These are phyloP conservation scores for Croton laevigatus DNA, from an alignment of 441 rosid genomes.

Conservation along the genomic window DNA sequence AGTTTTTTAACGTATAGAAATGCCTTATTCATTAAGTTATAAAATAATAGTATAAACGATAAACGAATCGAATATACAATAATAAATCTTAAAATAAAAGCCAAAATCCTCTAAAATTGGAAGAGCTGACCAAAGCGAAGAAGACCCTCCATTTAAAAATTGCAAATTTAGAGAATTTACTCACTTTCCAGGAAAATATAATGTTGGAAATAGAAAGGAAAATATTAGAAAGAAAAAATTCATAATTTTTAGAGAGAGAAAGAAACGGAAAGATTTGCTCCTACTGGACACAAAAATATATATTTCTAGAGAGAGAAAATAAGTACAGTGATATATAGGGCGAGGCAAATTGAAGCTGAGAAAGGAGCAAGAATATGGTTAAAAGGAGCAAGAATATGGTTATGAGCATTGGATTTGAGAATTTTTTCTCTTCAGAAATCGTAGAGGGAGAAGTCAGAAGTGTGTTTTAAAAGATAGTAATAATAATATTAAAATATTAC, in stretches of 20 bases:
- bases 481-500: not conserved
- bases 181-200: constrained; percentile 24
- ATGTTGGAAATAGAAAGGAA: constrained; percentile 9
- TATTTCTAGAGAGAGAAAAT: constrained; percentile 22
- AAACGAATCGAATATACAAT: not conserved
- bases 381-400: constrained; percentile 10
- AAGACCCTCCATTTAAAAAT: constrained; percentile 4
- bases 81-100: not conserved
- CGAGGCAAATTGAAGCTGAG: constrained; percentile 7
- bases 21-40: no score
- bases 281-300: constrained; percentile 11
- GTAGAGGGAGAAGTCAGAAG: not conserved
- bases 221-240: not conserved
- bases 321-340: not conserved
- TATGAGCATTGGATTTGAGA: constrained; percentile 11
- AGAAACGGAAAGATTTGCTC: constrained; percentile 17
- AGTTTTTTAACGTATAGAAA: no score
- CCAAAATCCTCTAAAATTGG: not conserved
- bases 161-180: not conserved
- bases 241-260: constrained; percentile 17
- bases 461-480: not conserved
- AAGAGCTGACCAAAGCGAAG: constrained; percentile 1
- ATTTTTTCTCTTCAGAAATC: constrained; percentile 30
- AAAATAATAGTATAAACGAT: not conserved
- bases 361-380: constrained; percentile 11